Base-by-base conservation (phyloP, 1,139 yeast species). In the Meyerozyma sp. region DNA sequence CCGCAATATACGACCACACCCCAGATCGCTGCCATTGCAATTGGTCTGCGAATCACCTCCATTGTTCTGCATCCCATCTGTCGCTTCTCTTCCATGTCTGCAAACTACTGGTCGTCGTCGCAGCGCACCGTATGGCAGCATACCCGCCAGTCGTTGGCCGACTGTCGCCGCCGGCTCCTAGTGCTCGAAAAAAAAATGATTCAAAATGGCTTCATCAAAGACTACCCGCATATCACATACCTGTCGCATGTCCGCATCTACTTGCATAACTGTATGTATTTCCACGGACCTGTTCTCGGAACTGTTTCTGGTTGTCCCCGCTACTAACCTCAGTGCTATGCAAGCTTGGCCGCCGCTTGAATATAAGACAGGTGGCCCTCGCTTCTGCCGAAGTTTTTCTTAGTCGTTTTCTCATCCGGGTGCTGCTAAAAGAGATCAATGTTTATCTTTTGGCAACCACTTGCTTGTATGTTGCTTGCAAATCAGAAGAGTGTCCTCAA, bases 401-500 rank as follows among this genome's bases (percentile, higher is more conserved):
- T 16, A 72, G 85, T 8, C 64, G 98, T 40, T 89, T 91, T 56
- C 67, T 90, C 39, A 76, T 89, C 2, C 73, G 77, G 42, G 94
- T 83, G 0, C 81, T 90, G 26, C 65, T 89, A 29, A 79, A 84
- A 50, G 98, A 93, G 59, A 77, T 91, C 46, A 93, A 93, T 57
- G 71, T 86, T 1, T 91, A 90, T 57, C 66, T 90, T 42, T 64
- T 91, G 49, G 84, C 89, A 7, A 82, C 98, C 0, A 83, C 98
- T 0, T 84, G 95, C 54, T 73, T 91, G 4, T 93, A 93, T 57
- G 77, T 93, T 40, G 93, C 97, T 0, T 86, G 96, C 66, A 93
- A 93, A 59, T 85, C 90, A 32, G 98, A 93, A 61, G 98, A 93
- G 61, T 84, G 90, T 54, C 98, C 98, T 1, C 95, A 87, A 58